These are phyloP conservation scores for Epicoccum nigrum DNA, from an alignment of 2,329 filamentous ascomycete genomes.

Conservation along the genomic window DNA sequence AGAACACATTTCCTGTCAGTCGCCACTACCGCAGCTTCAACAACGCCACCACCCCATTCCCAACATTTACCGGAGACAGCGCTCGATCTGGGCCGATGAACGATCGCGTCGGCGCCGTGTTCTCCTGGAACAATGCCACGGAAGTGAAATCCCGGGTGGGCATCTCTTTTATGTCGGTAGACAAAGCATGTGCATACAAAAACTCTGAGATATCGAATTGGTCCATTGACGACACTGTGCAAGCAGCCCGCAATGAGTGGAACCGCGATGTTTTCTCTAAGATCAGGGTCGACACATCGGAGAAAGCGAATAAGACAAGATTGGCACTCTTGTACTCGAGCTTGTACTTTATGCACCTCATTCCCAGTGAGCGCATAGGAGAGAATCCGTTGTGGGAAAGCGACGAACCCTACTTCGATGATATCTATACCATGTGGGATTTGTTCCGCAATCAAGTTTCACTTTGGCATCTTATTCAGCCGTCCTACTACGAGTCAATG, in stretches of 20 bases:
- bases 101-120: slow-evolving; percentile 59
- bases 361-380: slow-evolving; percentile 51
- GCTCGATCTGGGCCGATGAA: slow-evolving; percentile 40
- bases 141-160: slow-evolving; percentile 58
- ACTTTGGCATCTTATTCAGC: slow-evolving; percentile 66
- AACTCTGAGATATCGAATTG: slow-evolving; percentile 53
- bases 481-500: slow-evolving; percentile 67
- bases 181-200: slow-evolving; percentile 58
- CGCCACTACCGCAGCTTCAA: slow-evolving; percentile 42
- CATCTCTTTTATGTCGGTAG: slow-evolving; percentile 54
- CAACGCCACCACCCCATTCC: slow-evolving; percentile 38
- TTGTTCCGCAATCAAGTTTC: slow-evolving; percentile 62
- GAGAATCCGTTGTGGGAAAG: slow-evolving; percentile 74
- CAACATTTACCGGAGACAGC: slow-evolving; percentile 34
- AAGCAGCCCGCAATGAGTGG: slow-evolving; percentile 53
- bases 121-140: slow-evolving; percentile 52
- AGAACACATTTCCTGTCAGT: slow-evolving; percentile 46
- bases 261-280: slow-evolving; percentile 64
- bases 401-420: slow-evolving; percentile 70
- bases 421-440: slow-evolving; percentile 78
- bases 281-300: slow-evolving; percentile 49
- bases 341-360: slow-evolving; percentile 47
- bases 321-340: slow-evolving; percentile 43
- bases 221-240: slow-evolving; percentile 50
- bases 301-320: slow-evolving; percentile 38